phyloP scores from a whole-genome alignment of 75 land plant genomes.

The Pinus taeda region DNA sequence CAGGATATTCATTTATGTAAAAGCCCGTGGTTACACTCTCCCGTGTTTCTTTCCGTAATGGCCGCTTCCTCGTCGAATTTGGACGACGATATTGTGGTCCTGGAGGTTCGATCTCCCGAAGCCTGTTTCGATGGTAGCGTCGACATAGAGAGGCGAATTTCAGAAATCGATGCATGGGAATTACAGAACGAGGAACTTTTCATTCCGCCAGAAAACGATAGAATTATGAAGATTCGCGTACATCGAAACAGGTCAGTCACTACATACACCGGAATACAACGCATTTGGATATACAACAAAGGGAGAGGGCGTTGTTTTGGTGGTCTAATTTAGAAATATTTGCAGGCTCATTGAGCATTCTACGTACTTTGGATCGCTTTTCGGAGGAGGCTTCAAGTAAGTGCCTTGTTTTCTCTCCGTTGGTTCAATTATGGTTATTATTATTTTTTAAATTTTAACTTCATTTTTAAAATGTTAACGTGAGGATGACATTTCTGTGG shows the following conservation, averaged over 20 bases:
- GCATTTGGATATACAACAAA: not conserved
- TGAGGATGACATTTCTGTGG: not conserved
- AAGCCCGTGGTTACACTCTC: not conserved
- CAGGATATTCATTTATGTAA: too few species aligned
- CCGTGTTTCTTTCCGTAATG: not conserved
- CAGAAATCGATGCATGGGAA: constrained; percentile 1
- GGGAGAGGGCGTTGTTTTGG: too few species aligned
- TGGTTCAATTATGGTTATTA: not conserved
- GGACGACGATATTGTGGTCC: not conserved
- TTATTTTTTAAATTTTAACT: not conserved
- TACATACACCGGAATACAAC: not conserved
- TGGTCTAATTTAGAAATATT: not conserved
- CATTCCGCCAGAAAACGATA: not conserved
- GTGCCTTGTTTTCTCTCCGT: not conserved
- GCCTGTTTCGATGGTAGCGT: not conserved
- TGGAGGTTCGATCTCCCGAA: constrained; percentile 9
- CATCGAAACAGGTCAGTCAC: not conserved
- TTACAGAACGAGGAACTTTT: not conserved
- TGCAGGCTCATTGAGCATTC: constrained; percentile 36
- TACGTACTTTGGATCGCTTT: constrained; percentile 36
- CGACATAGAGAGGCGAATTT: not conserved
- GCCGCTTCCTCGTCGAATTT: not conserved
- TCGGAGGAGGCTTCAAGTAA: constrained; percentile 42
- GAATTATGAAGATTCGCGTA: constrained; percentile 1
- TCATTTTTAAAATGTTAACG: not conserved